Conservation (phyloP, 2,329 filamentous ascomycete species). For the Pestalotiopsis sp. region DNA sequence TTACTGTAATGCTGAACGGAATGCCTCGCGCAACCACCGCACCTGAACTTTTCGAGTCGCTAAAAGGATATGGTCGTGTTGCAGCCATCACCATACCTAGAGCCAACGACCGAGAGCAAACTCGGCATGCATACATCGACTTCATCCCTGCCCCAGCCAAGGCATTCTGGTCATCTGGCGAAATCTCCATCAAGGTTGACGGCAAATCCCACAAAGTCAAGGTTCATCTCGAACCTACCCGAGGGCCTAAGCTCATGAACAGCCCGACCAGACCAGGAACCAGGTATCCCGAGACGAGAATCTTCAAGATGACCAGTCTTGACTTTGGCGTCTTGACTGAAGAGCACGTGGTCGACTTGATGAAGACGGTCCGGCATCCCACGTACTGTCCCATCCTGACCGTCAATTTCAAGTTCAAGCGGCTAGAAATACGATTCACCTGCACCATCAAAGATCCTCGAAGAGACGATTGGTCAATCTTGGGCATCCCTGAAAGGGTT, state of each 20-base stretch:
- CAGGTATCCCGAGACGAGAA: conserved; percentile 37
- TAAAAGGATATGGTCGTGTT: conserved; percentile 55
- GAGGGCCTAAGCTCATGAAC: conserved; percentile 16
- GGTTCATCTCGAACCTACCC: background rate
- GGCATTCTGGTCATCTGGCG: conserved; percentile 51
- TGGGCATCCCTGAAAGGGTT: conserved; percentile 7
- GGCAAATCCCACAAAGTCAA: background rate
- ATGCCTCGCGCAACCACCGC: conserved; percentile 39
- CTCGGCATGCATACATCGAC: conserved; percentile 47
- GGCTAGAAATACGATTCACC: conserved; percentile 42
- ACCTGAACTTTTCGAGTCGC: conserved; percentile 50
- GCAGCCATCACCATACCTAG: conserved; percentile 58
- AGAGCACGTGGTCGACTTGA: conserved; percentile 58
- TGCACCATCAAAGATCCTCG: conserved; percentile 27
- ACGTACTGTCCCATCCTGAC: conserved; percentile 33
- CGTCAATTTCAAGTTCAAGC: conserved; percentile 40
- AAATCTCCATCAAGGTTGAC: conserved; percentile 24
- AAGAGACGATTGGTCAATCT: conserved; percentile 15
- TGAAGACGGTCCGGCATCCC: conserved; percentile 45
- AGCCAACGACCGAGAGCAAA: conserved; percentile 36
- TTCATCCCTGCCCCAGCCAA: conserved; percentile 59
- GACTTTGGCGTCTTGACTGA: conserved; percentile 64
- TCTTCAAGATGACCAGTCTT: conserved; percentile 46
- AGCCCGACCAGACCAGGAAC: conserved; percentile 32
- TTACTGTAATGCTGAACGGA: conserved; percentile 32